Base-by-base conservation (phyloP, 2,329 filamentous ascomycete genomes). In the Penicillium digitatum region DNA sequence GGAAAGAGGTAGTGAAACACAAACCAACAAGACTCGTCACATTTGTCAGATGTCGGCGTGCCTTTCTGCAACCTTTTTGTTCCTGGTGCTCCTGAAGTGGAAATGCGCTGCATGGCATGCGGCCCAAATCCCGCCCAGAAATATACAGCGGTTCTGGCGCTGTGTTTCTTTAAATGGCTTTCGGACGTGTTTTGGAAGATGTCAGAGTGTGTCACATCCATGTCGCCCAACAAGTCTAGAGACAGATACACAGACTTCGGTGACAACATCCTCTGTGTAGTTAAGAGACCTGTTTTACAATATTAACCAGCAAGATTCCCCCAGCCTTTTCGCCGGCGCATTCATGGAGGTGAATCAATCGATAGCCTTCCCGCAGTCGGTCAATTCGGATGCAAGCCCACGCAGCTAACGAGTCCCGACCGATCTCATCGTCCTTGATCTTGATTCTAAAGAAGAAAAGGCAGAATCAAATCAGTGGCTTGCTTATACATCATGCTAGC, bases 361-460 rank as follows among this genome's bases (percentile, higher is more conserved):
- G 81, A 63, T 89, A 88, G 0, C 94, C 93, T 32, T 82, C 76
- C 57, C 84, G 84, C 56, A 96, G 72, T 8, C 91, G 82, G 73
- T 96, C 91, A 22, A 97, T 82, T 37, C 91, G 82, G 63, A 95
- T 86, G 67, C 91, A 96, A 1, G 89, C 86, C 94, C 94, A 97
- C 3, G 88, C 90, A 11, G 90, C 87, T 54, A 96, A 73, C 56
- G 87, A 82, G 66, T 97, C 91, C 59, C 82, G 81, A 4, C 87
- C 85, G 62, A 92, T 83, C 72, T 93, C 88, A 63, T 95, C 88
- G 70, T 97, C 90, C 72, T 91, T 88, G 62, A 97, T 80, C 65
- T 95, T 90, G 78, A 97, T 89, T 62, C 84, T 86, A 34, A 57
- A 51, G 43, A 49, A 50, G 24, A 37, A 7, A 38, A 32, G 27